These are phyloP conservation scores for Sergeia podlipaevii DNA, from an alignment of 208 protist species.

Conservation along the genomic window DNA sequence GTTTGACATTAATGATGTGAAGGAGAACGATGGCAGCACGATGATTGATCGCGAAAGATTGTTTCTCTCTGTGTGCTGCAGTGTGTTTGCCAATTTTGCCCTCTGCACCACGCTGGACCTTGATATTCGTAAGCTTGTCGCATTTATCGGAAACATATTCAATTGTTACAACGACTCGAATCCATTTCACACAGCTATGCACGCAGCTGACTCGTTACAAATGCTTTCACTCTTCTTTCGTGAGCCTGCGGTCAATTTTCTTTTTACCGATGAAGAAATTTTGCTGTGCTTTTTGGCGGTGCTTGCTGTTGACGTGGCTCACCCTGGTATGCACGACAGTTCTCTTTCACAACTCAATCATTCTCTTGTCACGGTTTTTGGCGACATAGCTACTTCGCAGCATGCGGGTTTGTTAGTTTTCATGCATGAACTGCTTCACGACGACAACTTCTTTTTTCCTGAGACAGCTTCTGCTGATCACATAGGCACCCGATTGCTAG, in stretches of 20 bases:
- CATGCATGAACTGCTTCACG: conserved; percentile 33
- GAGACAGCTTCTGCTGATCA: conserved; percentile 7
- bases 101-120: conserved; percentile 51
- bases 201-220: conserved; percentile 82
- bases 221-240: conserved; percentile 81
- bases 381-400: conserved; percentile 46
- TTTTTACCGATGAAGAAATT: conserved; percentile 86
- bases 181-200: conserved; percentile 74
- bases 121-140: conserved; percentile 51
- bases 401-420: conserved; percentile 50
- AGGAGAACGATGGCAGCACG: conserved; percentile 63
- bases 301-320: conserved; percentile 67
- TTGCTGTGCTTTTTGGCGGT: conserved; percentile 72
- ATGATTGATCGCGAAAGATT: conserved; percentile 74
- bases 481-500: conserved; percentile 14
- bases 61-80: conserved; percentile 79
- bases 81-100: conserved; percentile 80
- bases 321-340: conserved; percentile 74
- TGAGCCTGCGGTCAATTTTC: conserved; percentile 53
- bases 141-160: conserved; percentile 59
- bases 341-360: conserved; percentile 70
- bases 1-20: conserved; percentile 62
- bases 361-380: conserved; percentile 66
- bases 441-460: conserved; percentile 51
- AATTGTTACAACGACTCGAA: conserved; percentile 55